Base-by-base conservation (phyloP, 2,329 filamentous ascomycete species). In the Botryotinia globosa region DNA sequence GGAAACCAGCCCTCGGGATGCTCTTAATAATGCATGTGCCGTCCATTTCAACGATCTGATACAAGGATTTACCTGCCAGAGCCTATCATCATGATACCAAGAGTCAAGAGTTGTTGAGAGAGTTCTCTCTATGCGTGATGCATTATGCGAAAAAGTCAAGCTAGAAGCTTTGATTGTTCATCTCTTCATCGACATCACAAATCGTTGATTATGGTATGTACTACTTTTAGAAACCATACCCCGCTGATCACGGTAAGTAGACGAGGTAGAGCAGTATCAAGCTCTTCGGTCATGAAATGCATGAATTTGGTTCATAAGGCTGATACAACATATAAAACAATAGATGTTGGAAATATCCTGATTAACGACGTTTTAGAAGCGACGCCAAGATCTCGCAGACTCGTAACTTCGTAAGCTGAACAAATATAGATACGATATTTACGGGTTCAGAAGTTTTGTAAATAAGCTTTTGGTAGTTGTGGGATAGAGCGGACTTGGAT, bases 301-400 rank as follows among this genome's bases (percentile, higher is more conserved):
- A 72, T 72, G 51, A 72, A 72, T 67, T 39, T 18, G 29, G 18
- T 44, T 34, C 45, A 58, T 69, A 63, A 72, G 71, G 65, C 56
- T 72, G 71, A 72, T 56, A 58, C 71, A 37, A 63, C 34, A n/a
- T 63, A 22, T 45, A 42, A 72, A 72, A 72, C 71, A 63, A 63
- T 56, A 56, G 71, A 14, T 69, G 71, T 69, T 56, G 56, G 58
- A 72, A 44, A 72, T 59, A 20, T 42, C 20, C 34, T 59, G 20
- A 45, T n/a, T 14, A 32, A 71, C n/a, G 37, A 39, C 29, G 48
- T 34, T 34, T 44, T 48, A 29, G 29, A 16, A 67, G 39, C 18
- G 59, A 59, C 42, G 48, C 32, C 22, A 71, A 65, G 16, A 48
- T 34, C 34, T 72, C 25, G 62, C 39, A 22, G 18, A 48, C 44